Evolutionary conservation across 768 basidiomycete species (phyloP).

Genomic region (Auriscalpium microsporum): DNA sequence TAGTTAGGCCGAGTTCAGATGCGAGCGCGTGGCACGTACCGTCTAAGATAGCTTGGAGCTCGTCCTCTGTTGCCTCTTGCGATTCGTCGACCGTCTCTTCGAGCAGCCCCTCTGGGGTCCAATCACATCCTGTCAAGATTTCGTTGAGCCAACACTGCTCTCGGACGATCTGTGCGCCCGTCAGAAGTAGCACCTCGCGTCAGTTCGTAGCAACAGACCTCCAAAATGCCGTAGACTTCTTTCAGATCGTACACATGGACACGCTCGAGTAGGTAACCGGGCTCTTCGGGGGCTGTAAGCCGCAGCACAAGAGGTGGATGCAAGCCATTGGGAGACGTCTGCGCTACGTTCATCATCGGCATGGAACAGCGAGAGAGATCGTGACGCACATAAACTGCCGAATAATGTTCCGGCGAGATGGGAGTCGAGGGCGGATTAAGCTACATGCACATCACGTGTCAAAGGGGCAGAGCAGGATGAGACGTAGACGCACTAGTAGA

Average conservation of each 20-base stretch:
- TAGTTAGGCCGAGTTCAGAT: no score
- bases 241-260: conserved; percentile 65
- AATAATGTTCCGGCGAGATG: conserved; percentile 55
- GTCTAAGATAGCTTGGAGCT: conserved; percentile 55
- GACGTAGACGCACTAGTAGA: conserved; percentile 38
- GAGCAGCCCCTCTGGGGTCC: conserved; percentile 45
- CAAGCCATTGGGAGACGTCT: conserved; percentile 57
- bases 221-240: conserved; percentile 68
- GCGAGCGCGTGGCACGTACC: conserved; percentile 31
- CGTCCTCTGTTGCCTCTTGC: conserved; percentile 37
- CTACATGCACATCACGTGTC: conserved; percentile 25
- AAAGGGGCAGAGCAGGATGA: neutral
- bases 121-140: conserved; percentile 48
- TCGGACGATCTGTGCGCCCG: conserved; percentile 47
- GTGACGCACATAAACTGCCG: conserved; percentile 52
- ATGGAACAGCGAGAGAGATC: neutral
- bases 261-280: conserved; percentile 64
- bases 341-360: neutral
- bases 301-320: conserved; percentile 68
- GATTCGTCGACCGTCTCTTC: conserved; percentile 20
- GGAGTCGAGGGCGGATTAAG: conserved; percentile 37
- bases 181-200: neutral
- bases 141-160: conserved; percentile 86
- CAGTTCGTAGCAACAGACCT: conserved; percentile 35
- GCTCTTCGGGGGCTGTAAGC: conserved; percentile 61